Percentiles rank a stretch among this genome's conserved stretches.
These are phyloP conservation scores for Lavandula angustifolia DNA, from an alignment of 257 asterid species.

Conservation along the genomic window DNA sequence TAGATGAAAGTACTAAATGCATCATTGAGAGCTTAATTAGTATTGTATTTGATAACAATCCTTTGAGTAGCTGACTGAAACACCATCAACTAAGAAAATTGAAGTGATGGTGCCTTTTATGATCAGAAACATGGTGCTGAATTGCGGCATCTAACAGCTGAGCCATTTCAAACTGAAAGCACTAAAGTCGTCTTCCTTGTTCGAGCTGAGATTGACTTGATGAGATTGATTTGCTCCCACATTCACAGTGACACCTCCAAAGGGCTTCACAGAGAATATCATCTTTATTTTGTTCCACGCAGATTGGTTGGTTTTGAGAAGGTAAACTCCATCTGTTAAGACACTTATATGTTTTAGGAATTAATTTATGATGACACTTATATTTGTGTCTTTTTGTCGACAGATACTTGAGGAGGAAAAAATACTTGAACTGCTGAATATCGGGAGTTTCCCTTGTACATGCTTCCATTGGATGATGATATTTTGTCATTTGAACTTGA, in stretches of 20 bases:
- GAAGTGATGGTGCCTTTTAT: constrained; percentile 19
- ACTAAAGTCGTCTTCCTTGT: constrained; percentile 85
- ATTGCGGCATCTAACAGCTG: constrained; percentile 77
- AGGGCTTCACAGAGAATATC: constrained; percentile 85
- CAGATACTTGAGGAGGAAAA: constrained; percentile 96
- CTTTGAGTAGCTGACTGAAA: not conserved
- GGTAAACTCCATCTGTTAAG: constrained; percentile 43
- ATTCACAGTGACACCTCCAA: constrained; percentile 78
- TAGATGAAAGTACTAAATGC: not conserved
- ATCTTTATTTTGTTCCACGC: constrained; percentile 94
- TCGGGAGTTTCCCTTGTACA: constrained; percentile 88
- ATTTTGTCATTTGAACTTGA: constrained; percentile 90
- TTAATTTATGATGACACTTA: constrained; percentile 17
- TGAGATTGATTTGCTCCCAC: constrained; percentile 77
- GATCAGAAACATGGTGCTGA: constrained; percentile 91
- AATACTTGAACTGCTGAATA: constrained; percentile 69
- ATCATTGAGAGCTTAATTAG: not conserved
- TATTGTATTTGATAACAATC: not conserved
- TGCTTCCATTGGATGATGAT: constrained; percentile 92
- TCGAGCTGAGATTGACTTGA: constrained; percentile 70
- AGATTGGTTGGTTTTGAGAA: constrained; percentile 89
- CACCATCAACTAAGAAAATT: not conserved
- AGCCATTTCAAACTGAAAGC: constrained; percentile 83
- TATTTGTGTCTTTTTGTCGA: constrained; percentile 20
- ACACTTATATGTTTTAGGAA: constrained; percentile 9